These are phyloP conservation scores for Diaporthe citriasiana DNA, from an alignment of 2,329 filamentous ascomycete genomes.

Conservation along the genomic window DNA sequence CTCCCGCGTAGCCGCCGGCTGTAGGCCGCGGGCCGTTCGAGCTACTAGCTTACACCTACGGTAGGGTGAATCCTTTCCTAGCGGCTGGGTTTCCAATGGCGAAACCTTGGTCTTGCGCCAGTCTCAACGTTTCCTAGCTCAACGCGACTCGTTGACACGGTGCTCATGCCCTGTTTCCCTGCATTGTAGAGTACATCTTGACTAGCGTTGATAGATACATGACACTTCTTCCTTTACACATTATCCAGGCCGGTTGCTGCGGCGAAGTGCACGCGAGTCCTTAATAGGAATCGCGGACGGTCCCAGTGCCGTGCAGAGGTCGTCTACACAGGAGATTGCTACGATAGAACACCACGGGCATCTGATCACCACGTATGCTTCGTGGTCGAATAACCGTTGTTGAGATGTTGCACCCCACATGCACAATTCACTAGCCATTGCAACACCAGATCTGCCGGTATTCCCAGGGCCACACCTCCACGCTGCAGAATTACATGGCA, in stretches of 20 bases:
- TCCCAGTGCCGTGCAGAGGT: not conserved
- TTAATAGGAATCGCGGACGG: not conserved
- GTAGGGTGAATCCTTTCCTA: not conserved
- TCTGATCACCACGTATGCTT: not conserved
- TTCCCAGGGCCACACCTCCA: not conserved
- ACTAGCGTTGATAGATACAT: constrained; percentile 1
- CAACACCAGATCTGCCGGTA: constrained; percentile 29
- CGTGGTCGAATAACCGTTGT: not conserved
- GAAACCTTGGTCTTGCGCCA: constrained; percentile 27
- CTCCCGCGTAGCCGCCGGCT: constrained; percentile 14
- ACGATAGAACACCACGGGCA: not conserved
- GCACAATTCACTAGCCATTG: constrained; percentile 21
- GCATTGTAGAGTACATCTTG: not conserved
- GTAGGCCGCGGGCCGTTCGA: constrained; percentile 20
- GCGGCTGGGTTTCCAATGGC: not conserved
- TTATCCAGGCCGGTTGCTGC: not conserved
- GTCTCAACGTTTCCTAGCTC: constrained; percentile 30
- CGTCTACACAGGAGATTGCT: not conserved
- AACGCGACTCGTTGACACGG: constrained; percentile 18
- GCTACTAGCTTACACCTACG: constrained; percentile 15
- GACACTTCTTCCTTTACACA: not conserved
- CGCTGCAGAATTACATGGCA: not conserved
- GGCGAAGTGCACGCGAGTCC: not conserved
- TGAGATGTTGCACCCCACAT: constrained; percentile 13
- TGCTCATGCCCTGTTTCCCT: not conserved